Percentiles rank a stretch among this genome's conserved stretches.
These are phyloP conservation scores for Phytopythium helicoides DNA, from an alignment of 352 stramenopile genomes.

Conservation along the genomic window DNA sequence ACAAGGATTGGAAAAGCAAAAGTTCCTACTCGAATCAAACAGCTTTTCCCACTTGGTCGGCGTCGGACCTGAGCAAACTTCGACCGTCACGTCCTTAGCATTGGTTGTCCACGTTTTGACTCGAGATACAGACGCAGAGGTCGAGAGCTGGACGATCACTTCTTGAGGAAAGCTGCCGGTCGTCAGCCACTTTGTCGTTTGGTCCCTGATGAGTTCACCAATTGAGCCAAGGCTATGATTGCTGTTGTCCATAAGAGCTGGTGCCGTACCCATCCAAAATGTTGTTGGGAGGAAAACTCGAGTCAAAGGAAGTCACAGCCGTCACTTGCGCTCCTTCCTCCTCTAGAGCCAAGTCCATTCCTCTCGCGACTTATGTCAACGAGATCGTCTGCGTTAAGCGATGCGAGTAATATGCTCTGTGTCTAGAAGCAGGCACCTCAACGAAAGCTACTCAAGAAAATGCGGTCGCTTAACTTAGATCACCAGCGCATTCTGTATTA, in stretches of 20 bases:
- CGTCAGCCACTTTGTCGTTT: constrained; percentile 79
- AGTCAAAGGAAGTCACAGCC: constrained; percentile 73
- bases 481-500: neutral
- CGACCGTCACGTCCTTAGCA: constrained; percentile 66
- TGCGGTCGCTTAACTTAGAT: constrained; percentile 8
- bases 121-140: constrained; percentile 66
- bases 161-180: constrained; percentile 81
- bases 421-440: neutral
- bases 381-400: no score
- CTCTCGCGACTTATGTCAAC: neutral
- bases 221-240: neutral
- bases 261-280: constrained; percentile 72
- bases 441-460: neutral
- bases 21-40: constrained; percentile 50
- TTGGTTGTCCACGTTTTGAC: constrained; percentile 82
- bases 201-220: constrained; percentile 35
- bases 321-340: constrained; percentile 82
- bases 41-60: constrained; percentile 83
- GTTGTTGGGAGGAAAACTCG: constrained; percentile 65
- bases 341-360: constrained; percentile 80
- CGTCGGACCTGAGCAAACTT: constrained; percentile 62
- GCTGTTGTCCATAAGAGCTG: neutral
- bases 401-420: no score
- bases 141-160: constrained; percentile 78
- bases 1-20: neutral